phyloP scores from a whole-genome alignment of 345 rosid genomes.

The Syzygium jambos region DNA sequence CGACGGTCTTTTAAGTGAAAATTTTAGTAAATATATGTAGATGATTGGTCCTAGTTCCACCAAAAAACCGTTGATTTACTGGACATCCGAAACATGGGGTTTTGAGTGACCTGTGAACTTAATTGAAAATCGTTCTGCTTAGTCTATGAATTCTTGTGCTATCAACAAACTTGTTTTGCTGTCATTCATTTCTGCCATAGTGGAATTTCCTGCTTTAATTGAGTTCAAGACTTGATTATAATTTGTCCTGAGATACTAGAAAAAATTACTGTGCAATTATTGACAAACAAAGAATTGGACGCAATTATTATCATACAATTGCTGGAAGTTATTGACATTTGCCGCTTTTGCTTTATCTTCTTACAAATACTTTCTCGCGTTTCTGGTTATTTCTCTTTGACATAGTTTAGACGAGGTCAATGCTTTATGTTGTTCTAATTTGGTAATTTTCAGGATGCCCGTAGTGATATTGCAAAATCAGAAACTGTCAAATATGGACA shows the following conservation, averaged over 20 bases:
- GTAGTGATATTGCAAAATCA: neutral
- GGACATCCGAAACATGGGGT: neutral
- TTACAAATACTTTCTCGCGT: neutral
- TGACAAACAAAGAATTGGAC: neutral
- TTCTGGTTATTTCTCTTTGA: neutral
- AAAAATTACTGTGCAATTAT: neutral
- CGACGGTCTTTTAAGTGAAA: neutral
- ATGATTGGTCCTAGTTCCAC: neutral
- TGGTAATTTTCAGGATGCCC: slow-evolving; percentile 1
- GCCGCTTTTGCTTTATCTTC: neutral
- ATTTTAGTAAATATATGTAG: neutral
- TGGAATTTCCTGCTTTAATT: neutral
- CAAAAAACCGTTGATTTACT: neutral
- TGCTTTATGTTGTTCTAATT: neutral
- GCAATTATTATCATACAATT: neutral
- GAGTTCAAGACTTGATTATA: neutral
- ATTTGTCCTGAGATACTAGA: neutral
- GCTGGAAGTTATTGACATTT: neutral
- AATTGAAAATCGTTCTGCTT: neutral
- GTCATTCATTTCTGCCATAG: neutral
- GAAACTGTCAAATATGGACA: neutral
- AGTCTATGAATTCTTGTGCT: neutral
- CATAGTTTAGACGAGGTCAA: neutral
- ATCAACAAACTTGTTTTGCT: neutral
- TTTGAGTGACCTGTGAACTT: neutral